These are phyloP conservation scores for Onygena corvina DNA, from an alignment of 2,329 filamentous ascomycete genomes.

Conservation along the genomic window DNA sequence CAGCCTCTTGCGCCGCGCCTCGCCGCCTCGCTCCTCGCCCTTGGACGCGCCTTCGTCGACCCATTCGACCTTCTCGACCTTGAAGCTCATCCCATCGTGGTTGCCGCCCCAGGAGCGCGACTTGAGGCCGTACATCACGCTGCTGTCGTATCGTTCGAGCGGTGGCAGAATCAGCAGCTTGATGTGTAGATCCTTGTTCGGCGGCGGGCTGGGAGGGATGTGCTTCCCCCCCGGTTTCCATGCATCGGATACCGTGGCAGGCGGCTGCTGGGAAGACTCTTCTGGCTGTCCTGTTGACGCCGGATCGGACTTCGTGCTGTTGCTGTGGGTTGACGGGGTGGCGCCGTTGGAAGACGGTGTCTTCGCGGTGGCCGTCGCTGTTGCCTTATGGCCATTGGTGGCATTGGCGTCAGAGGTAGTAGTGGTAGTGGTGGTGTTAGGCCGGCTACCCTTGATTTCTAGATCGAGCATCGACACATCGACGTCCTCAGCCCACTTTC, in stretches of 20 bases:
- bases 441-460: slow-evolving; percentile 38
- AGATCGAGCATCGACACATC: slow-evolving; percentile 55
- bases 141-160: slow-evolving; percentile 62
- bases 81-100: slow-evolving; percentile 84
- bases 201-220: slow-evolving; percentile 41
- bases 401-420: slow-evolving; percentile 1
- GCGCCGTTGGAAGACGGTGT: slow-evolving; percentile 9
- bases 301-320: slow-evolving; percentile 7
- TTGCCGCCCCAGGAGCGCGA: slow-evolving; percentile 65
- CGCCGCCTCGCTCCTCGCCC: slow-evolving; percentile 36
- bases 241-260: slow-evolving; percentile 13
- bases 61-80: slow-evolving; percentile 70
- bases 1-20: slow-evolving; percentile 40
- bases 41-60: slow-evolving; percentile 55
- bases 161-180: slow-evolving; percentile 72
- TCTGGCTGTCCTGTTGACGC: neutral
- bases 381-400: neutral
- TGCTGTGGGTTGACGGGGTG: slow-evolving; percentile 1
- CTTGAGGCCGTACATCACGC: slow-evolving; percentile 65
- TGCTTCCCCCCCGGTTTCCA: slow-evolving; percentile 11
- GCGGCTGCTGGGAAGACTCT: neutral
- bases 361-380: slow-evolving; percentile 12
- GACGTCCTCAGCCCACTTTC: slow-evolving; percentile 71
- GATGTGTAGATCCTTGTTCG: slow-evolving; percentile 70
- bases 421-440: slow-evolving; percentile 34